Percentiles rank a stretch among this genome's conserved stretches.
Evolutionary conservation across 2,329 filamentous ascomycete genomes (phyloP).

Genomic region (Myotisia sp.): DNA sequence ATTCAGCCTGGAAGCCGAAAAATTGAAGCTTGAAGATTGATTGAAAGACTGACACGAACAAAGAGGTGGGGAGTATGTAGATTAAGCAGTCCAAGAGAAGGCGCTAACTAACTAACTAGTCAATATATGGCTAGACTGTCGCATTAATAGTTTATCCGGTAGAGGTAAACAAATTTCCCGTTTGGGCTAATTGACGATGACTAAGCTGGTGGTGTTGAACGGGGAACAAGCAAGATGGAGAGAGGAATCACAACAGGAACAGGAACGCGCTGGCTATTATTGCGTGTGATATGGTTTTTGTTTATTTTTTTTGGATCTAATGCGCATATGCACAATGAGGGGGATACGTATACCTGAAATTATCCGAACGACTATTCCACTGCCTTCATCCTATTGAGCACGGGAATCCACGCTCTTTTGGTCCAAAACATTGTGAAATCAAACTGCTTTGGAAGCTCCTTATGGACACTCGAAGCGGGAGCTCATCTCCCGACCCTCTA

Average conservation of each 20-base stretch:
- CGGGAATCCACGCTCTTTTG: neutral
- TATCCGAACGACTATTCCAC: no score
- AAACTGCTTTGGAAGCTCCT: neutral
- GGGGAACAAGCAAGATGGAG: neutral
- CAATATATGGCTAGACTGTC: no score
- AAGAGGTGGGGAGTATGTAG: no score
- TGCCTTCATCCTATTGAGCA: neutral
- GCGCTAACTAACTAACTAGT: no score
- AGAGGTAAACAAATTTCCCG: conserved; percentile 1
- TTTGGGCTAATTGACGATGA: conserved; percentile 1
- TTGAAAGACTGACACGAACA: no score
- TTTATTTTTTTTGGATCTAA: no score
- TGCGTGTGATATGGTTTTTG: neutral
- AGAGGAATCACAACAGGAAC: neutral
- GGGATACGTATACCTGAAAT: no score
- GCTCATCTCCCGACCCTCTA: conserved; percentile 31
- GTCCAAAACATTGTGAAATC: neutral
- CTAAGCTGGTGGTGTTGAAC: neutral
- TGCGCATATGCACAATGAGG: no score
- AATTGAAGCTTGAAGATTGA: no score
- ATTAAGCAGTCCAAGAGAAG: no score
- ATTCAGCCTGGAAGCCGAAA: no score
- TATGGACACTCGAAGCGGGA: conserved; percentile 24
- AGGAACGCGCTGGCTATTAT: neutral
- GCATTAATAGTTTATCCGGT: neutral